phyloP scores from a whole-genome alignment of 352 stramenopile genomes.

The Globisporangium lucens region DNA sequence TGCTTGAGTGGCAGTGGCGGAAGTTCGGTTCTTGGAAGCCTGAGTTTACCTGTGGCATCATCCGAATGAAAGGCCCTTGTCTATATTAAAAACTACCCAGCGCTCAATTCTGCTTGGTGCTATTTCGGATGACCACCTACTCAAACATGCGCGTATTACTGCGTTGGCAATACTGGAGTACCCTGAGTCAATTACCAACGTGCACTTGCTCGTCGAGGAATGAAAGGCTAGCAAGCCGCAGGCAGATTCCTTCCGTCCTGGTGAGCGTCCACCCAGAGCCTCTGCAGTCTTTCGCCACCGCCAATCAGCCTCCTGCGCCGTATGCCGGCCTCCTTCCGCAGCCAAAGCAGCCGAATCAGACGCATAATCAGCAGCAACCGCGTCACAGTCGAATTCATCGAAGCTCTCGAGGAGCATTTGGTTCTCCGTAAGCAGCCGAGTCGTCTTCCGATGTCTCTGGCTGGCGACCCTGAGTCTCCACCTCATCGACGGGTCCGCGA shows the following conservation, averaged over 20 bases:
- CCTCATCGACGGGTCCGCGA: background rate
- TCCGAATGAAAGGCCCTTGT: too few species aligned
- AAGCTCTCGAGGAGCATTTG: background rate
- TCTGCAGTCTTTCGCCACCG: background rate
- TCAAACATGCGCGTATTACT: background rate
- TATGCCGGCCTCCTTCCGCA: background rate
- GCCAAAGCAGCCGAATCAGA: background rate
- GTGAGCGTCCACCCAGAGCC: background rate
- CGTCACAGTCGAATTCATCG: background rate
- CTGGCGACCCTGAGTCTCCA: background rate
- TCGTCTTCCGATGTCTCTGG: background rate
- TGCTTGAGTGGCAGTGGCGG: too few species aligned
- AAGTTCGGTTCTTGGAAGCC: too few species aligned
- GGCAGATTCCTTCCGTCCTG: background rate
- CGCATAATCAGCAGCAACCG: background rate
- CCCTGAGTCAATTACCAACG: background rate
- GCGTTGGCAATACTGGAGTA: background rate
- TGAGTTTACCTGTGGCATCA: too few species aligned
- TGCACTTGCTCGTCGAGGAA: background rate
- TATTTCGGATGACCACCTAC: background rate
- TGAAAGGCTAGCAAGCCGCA: background rate
- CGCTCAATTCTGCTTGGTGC: background rate
- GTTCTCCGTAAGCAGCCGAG: background rate
- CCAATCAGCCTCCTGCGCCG: background rate
- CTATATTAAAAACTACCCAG: too few species aligned